Conservation (phyloP, 2,329 filamentous ascomycete genomes). For the Fusarium armeniacum region DNA sequence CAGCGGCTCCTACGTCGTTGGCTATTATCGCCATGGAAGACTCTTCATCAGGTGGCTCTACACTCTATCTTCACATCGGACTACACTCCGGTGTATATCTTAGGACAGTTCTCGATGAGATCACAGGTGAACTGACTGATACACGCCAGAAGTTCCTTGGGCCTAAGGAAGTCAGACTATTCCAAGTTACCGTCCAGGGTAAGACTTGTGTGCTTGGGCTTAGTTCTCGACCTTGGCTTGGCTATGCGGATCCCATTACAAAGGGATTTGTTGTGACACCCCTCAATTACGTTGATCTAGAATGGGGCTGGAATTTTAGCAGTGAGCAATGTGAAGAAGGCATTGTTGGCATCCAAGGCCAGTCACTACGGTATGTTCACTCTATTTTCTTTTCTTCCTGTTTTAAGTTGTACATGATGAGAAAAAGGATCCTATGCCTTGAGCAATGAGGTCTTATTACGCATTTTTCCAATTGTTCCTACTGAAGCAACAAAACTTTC, state of each 20-base stretch:
- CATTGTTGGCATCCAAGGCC: conserved; percentile 92
- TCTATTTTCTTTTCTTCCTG: conserved; percentile 50
- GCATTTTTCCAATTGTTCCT: conserved; percentile 92
- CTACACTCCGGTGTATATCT: conserved; percentile 96
- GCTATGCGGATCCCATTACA: conserved; percentile 89
- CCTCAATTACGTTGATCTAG: conserved; percentile 86
- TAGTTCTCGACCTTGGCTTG: conserved; percentile 95
- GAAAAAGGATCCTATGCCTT: conserved; percentile 68
- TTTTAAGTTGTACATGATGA: conserved; percentile 72
- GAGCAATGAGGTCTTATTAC: conserved; percentile 69
- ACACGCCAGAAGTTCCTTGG: conserved; percentile 95
- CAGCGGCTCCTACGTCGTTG: conserved; percentile 88
- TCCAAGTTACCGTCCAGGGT: conserved; percentile 88
- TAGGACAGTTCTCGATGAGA: conserved; percentile 92
- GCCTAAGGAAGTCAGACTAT: conserved; percentile 89
- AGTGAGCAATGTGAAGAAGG: conserved; percentile 94
- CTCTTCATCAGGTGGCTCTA: conserved; percentile 87
- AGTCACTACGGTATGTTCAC: conserved; percentile 81
- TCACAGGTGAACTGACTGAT: conserved; percentile 95
- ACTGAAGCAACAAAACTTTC: conserved; percentile 71
- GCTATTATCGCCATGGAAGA: conserved; percentile 97
- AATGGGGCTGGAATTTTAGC: conserved; percentile 97
- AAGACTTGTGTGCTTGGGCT: conserved; percentile 89
- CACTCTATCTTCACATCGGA: conserved; percentile 95
- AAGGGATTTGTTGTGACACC: conserved; percentile 94